Base-by-base conservation (phyloP, 2,329 filamentous ascomycete species). In the Hypoxylon sp. region DNA sequence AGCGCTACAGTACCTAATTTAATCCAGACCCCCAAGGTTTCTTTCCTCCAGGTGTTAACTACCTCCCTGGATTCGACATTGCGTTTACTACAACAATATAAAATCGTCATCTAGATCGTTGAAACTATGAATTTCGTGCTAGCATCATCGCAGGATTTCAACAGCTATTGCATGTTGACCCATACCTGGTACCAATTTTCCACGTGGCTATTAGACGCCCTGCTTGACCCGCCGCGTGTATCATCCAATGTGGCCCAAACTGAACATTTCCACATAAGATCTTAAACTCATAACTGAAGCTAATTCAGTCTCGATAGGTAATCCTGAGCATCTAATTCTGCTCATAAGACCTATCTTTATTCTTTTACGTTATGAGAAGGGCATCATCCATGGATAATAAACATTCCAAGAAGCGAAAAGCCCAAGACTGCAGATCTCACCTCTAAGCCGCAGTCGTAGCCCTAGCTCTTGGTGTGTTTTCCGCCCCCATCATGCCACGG, bases 1-100 rank as follows among this genome's bases (percentile, higher is more conserved):
- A 60, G 69, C 68, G 68, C 25, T 17, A 6, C 6, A 41, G n/a
- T 17, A 17, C 23, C 23, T 23, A 23, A 23, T n/a, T 41, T 7
- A 19, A 30, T 7, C 28, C 28, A 30, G 28, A 6, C 6, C 5
- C n/a, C 36, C 5, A n/a, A 3, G n/a, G 5, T 6, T 41, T 17
- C n/a, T 41, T 41, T n/a, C 14, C 14, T 41, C 9, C 36, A 41
- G 14, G 14, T 9, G 17, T 9, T 21, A 25, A 25, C 3, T 48
- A 4, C n/a, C n/a, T n/a, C 43, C 19, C 25, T 17, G 2, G 14
- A 6, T 25, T 25, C 6, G 6, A 6, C 38, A 19, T 43, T 21
- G 9, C 9, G 5, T 21, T 21, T 19, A 30, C 17, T 43, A 41
- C 38, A 41, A 17, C 38, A 3, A 17, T 43, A 19, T 19, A 1